phyloP scores from a whole-genome alignment of 495 filamentous ascomycete species.

The Penicillium cosmopolitanum region DNA sequence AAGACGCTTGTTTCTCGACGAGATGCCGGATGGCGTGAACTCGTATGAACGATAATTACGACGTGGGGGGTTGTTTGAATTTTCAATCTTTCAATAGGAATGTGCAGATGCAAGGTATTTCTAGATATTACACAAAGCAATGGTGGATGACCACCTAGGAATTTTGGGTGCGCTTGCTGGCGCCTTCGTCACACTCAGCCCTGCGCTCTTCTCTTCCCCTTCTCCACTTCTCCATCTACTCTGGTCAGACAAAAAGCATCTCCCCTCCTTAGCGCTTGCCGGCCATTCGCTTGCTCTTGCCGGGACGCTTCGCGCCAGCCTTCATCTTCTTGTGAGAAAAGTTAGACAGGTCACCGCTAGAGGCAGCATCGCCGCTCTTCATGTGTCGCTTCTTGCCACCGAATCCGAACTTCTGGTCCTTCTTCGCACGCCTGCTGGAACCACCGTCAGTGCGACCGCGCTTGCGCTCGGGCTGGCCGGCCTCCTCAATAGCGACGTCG shows the following conservation, averaged over 20 bases:
- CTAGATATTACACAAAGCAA: constrained; percentile 32
- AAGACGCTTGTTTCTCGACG: constrained; percentile 7
- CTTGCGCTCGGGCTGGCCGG: constrained; percentile 56
- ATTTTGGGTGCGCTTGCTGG: constrained; percentile 23
- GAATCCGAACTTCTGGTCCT: constrained; percentile 89
- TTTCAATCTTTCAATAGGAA: constrained; percentile 19
- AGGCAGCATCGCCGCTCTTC: constrained; percentile 86
- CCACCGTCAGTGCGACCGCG: constrained; percentile 41
- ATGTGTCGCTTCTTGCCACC: constrained; percentile 89
- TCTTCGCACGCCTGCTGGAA: constrained; percentile 83
- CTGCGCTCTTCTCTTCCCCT: constrained; percentile 10
- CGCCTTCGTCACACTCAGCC: constrained; percentile 13
- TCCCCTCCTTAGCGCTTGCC: constrained; percentile 24
- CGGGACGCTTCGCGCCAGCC: constrained; percentile 57
- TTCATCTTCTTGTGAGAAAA: constrained; percentile 90
- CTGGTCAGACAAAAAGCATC: neutral
- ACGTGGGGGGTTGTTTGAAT: neutral
- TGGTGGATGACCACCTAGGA: constrained; percentile 17
- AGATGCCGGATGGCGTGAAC: constrained; percentile 5
- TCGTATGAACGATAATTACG: neutral
- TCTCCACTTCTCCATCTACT: neutral
- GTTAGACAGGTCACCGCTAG: constrained; percentile 73
- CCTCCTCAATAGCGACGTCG: constrained; percentile 89
- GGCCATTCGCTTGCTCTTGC: constrained; percentile 62
- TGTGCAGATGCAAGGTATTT: constrained; percentile 30